Evolutionary conservation across 2,329 filamentous ascomycete genomes (phyloP).

Genomic region (Colletotrichum filicis): DNA sequence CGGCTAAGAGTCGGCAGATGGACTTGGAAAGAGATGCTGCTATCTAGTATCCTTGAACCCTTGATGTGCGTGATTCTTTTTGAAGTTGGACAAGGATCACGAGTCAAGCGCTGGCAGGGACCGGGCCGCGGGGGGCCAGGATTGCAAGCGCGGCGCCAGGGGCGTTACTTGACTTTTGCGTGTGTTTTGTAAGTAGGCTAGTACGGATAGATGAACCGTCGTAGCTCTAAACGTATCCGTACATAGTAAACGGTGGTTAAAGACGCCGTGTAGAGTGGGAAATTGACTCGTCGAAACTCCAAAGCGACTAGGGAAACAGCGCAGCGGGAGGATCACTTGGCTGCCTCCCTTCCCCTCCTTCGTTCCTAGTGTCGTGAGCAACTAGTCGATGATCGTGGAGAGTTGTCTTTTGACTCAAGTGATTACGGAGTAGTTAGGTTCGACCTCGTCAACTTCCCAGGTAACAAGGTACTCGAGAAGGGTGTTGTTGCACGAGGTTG

Average conservation of each 20-base stretch:
- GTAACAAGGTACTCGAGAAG: too few relatives aligned
- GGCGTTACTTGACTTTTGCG: neutral
- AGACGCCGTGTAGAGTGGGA: neutral
- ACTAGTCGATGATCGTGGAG: neutral
- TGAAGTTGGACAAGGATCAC: slow-evolving; percentile 1
- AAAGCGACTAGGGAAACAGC: neutral
- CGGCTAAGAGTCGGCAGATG: neutral
- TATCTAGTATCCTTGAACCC: neutral
- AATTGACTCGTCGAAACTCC: neutral
- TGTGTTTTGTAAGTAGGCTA: too few relatives aligned
- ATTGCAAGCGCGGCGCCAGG: slow-evolving; percentile 4
- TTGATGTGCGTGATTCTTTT: slow-evolving; percentile 8
- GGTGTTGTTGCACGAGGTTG: slow-evolving; percentile 4
- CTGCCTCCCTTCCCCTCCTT: neutral
- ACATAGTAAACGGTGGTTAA: neutral
- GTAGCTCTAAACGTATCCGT: too few relatives aligned
- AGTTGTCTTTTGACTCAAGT: too few relatives aligned
- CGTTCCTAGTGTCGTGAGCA: neutral
- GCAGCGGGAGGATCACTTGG: slow-evolving; percentile 25
- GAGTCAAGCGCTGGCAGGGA: slow-evolving; percentile 25
- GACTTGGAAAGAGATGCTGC: neutral
- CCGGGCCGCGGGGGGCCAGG: slow-evolving; percentile 20
- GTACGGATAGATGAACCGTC: neutral
- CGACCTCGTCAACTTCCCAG: neutral
- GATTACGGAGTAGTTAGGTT: too few relatives aligned